Percentiles rank a stretch among this genome's conserved stretches.
Evolutionary conservation across 768 basidiomycete species (phyloP).

Genomic region (Naganishia kalamii): DNA sequence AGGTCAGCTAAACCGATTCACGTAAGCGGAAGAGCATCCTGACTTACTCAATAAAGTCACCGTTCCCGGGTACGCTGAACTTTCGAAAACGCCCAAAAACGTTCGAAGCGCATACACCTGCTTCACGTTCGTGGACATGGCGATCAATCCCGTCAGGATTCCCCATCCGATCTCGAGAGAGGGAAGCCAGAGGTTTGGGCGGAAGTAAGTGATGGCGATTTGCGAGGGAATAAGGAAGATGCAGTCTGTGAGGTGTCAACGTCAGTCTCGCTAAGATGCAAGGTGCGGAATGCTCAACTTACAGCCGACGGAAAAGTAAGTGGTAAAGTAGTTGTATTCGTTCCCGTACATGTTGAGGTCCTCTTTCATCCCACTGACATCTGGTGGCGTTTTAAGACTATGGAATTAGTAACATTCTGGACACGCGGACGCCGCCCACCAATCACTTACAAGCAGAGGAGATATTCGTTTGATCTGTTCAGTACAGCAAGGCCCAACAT

Average conservation of each 20-base stretch:
- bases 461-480: not conserved
- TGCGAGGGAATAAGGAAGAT: conserved; percentile 24
- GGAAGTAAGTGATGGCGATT: conserved; percentile 25
- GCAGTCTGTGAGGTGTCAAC: conserved; percentile 9
- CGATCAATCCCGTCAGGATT: conserved; percentile 23
- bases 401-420: not conserved
- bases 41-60: conserved; percentile 26
- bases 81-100: conserved; percentile 23
- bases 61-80: conserved; percentile 25
- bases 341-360: conserved; percentile 35
- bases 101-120: conserved; percentile 23
- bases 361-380: conserved; percentile 41
- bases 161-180: conserved; percentile 26
- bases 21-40: not conserved
- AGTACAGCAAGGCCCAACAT: not conserved
- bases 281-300: not conserved
- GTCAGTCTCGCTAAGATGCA: not conserved
- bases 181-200: conserved; percentile 25
- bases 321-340: conserved; percentile 39
- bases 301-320: conserved; percentile 4
- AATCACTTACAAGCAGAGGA: not conserved
- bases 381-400: conserved; percentile 17
- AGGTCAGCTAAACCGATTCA: not conserved
- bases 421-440: not conserved
- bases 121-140: conserved; percentile 16